A percentile compares a stretch with the other conserved stretches of the same genome.
These are phyloP conservation scores for Boletus vinaceobasis DNA, from an alignment of 768 basidiomycete genomes.

Conservation along the genomic window DNA sequence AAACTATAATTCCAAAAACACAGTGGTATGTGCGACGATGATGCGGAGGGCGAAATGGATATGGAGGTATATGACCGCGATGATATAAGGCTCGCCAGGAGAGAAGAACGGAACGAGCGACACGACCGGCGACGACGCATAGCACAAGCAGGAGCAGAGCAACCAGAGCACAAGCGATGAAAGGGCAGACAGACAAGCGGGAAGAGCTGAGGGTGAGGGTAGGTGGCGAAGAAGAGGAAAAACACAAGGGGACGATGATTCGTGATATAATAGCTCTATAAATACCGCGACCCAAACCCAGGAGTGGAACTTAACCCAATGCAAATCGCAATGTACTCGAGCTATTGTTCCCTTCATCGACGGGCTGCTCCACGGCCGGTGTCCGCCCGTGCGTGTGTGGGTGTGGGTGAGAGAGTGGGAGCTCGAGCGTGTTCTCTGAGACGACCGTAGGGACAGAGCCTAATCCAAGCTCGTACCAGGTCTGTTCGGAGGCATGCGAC, in stretches of 20 bases:
- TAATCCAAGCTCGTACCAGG: constrained; percentile 32
- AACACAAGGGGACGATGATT: neutral
- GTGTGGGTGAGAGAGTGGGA: constrained; percentile 12
- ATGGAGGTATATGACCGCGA: neutral
- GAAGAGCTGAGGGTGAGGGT: neutral
- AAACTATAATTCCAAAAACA: constrained; percentile 11
- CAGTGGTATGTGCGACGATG: constrained; percentile 1
- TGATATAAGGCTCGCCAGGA: constrained; percentile 14
- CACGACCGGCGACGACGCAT: constrained; percentile 5
- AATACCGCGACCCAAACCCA: constrained; percentile 14
- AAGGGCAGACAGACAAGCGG: neutral
- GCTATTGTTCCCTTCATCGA: constrained; percentile 23
- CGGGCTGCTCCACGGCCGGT: constrained; percentile 8
- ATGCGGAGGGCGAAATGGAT: neutral
- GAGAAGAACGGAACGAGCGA: neutral
- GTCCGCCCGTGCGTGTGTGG: neutral
- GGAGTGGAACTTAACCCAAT: constrained; percentile 18
- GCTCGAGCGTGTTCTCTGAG: constrained; percentile 6
- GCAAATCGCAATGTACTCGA: constrained; percentile 33
- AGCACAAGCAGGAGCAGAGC: neutral
- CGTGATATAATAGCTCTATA: constrained; percentile 26
- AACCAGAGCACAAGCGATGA: neutral
- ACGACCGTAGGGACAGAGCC: constrained; percentile 14
- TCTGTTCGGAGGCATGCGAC: constrained; percentile 8
- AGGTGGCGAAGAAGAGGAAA: neutral